Base-by-base conservation (phyloP, 352 stramenopile species). In the Globisporangium cylindrosporum region DNA sequence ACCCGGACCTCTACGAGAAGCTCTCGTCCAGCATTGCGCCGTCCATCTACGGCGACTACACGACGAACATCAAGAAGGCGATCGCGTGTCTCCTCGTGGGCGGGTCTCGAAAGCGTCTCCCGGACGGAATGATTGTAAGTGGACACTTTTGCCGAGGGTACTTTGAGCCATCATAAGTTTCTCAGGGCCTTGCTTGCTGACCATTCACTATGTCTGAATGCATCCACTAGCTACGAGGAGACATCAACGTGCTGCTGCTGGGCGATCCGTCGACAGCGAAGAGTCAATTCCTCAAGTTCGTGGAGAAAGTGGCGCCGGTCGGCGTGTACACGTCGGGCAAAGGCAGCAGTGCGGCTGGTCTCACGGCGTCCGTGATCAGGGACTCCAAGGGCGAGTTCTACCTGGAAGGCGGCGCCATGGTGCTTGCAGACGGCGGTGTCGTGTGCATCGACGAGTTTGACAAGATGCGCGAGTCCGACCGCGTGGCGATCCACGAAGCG, bases 281-380 rank as follows among this genome's bases (percentile, higher is more conserved):
- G 77, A 97, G 82, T 41, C 97, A 99, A 74, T 99, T 99, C 74
- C 76, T 99, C 9, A 99, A 99, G 71, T 99, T 99, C 79, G 88
- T 92, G 0, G 92, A 98, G 71, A 98, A 96, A 69, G 94, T 99
- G 14, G 96, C 97, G 2, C 98, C 98, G 1, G 91, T 99, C 0
- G 97, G 97, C 3, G 98, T 99, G 53, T 99, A 99, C 80, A 99
- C 98, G 0, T 98, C 92, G 2, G 98, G 98, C 20, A 99, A 99
- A 86, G 98, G 98, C 32, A 98, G 92, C 69, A 98, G 86, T 55
- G 97, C 97, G 1, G 98, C 97, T 3, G 97, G 98, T 77, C 83
- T 99, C 22, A 99, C 98, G 2, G 97, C 97, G 0, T 98, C 92
- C 22, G 97, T 99, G 12, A 97, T 99, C 46, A 88, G 92, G 25